Evolutionary conservation across 306 rosid species (phyloP), one percentile per base, ranked within the genome.

Genomic region (Sindora glabra): DNA sequence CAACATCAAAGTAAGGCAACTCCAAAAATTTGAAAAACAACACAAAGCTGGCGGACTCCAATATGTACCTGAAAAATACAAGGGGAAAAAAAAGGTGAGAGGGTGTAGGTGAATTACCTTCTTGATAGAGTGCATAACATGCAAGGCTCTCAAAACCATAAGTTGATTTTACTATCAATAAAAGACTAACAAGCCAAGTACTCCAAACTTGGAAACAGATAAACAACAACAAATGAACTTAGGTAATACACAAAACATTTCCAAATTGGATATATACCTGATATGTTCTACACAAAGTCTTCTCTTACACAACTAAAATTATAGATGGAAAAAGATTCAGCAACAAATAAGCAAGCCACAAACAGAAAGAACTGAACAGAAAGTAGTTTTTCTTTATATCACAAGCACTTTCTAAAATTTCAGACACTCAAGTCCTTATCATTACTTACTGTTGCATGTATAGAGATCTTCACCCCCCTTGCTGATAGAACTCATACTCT

Each of bases 21-120:
- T 89, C 99, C 70, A 89, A 95, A 67, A 78, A 92, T 74, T 92
- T 92, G 75, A 83, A 92, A 80, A 92, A 92, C 86, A 92, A 57
- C 77, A 62, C 89, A 74, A 89, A 89, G 79, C 96, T 74, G 58
- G 99, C 83, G 33, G 99, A 82, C 85, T 89, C 90, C 89, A 92
- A 69, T 65, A 92, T 78, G 75, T 92, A 86, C 62, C 99, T 92
- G 95, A 74, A 83, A 78, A 82, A 71, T 44, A 71, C 71, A 69
- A 65, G 62, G 48, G 56, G 59, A 69, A 76, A 52, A 78, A 45
- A 77, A 69, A 64, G 12, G 62, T 34, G 73, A 67, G 70, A 59
- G 60, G 55, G 59, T 48, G 59, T 53, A 69, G 62, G 69, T 65
- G 53, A 52, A 49, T 40, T 45, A 59, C 56, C n/a, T 38, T 36